Percentiles rank a stretch among this genome's conserved stretches.
These are phyloP conservation scores for Kodamaea jinghongensis DNA, from an alignment of 805 yeast genomes.

Conservation along the genomic window DNA sequence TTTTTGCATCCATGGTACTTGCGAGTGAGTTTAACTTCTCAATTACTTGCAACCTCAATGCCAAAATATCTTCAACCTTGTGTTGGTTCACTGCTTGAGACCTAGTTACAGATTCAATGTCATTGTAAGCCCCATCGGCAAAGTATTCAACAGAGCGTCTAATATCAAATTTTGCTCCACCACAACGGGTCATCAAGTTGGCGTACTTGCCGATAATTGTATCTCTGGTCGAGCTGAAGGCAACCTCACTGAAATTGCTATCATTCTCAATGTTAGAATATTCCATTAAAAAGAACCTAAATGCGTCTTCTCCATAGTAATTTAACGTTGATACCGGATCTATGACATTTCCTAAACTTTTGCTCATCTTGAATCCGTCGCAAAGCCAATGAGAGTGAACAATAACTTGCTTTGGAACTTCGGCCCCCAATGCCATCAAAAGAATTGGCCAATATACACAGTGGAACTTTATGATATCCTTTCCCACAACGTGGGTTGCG, in stretches of 20 bases:
- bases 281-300: constrained; percentile 73
- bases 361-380: constrained; percentile 91
- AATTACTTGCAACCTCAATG: constrained; percentile 23
- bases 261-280: constrained; percentile 75
- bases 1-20: constrained; percentile 38
- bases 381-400: constrained; percentile 96
- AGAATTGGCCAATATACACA: constrained; percentile 94
- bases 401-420: constrained; percentile 67
- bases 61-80: constrained; percentile 14
- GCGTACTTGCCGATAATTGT: constrained; percentile 80
- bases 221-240: constrained; percentile 52
- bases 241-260: constrained; percentile 69
- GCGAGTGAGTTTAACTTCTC: constrained; percentile 33
- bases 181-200: constrained; percentile 69
- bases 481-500: constrained; percentile 83
- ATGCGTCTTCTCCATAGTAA: constrained; percentile 66
- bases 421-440: constrained; percentile 74
- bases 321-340: constrained; percentile 73
- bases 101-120: constrained; percentile 22
- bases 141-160: constrained; percentile 37
- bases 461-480: constrained; percentile 87
- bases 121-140: constrained; percentile 19
- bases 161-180: constrained; percentile 67
- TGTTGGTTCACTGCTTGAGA: constrained; percentile 12
- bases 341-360: constrained; percentile 88